Percentiles rank a stretch among this genome's conserved stretches.
Conservation (phyloP, 2,329 filamentous ascomycete genomes). For the Pseudopithomyces maydicus region DNA sequence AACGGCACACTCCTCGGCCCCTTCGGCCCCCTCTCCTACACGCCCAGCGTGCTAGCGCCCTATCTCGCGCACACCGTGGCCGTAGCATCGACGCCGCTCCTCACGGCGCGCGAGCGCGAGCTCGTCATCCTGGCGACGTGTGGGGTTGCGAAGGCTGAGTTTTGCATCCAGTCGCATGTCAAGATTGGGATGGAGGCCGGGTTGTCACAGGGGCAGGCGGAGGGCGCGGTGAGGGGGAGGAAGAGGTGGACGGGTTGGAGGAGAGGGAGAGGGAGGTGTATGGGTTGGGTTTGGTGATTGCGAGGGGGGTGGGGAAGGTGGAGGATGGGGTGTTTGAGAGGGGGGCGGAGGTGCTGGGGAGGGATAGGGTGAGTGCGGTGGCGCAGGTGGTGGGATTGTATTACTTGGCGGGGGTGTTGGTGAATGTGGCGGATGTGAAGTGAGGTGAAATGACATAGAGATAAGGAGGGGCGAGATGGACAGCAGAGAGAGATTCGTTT, state of each 20-base stretch:
- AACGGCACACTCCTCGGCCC: slow-evolving; percentile 12
- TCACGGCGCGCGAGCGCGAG: slow-evolving; percentile 11
- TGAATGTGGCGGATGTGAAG: slow-evolving; percentile 8
- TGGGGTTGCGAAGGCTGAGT: slow-evolving; percentile 5
- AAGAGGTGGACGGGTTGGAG: background rate
- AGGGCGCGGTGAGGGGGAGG: slow-evolving; percentile 2
- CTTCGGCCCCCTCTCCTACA: slow-evolving; percentile 11
- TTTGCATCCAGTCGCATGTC: slow-evolving; percentile 10
- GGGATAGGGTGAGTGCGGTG: slow-evolving; percentile 7
- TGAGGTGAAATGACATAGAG: too few species aligned
- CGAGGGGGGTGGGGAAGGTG: slow-evolving; percentile 1
- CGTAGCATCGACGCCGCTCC: background rate
- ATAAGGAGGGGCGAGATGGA: too few species aligned
- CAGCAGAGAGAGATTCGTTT: too few species aligned
- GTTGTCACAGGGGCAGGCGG: slow-evolving; percentile 4
- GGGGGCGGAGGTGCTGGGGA: background rate
- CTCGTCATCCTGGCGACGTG: slow-evolving; percentile 5
- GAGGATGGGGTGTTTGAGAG: slow-evolving; percentile 1
- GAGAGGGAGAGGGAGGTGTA: slow-evolving; percentile 10
- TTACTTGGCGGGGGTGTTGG: slow-evolving; percentile 5
- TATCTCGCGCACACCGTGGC: slow-evolving; percentile 6
- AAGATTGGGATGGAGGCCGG: slow-evolving; percentile 9
- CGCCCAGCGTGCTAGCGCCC: slow-evolving; percentile 4
- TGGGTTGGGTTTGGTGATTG: slow-evolving; percentile 8
- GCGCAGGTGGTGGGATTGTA: slow-evolving; percentile 11